Percentiles rank a stretch among this genome's conserved stretches.
These are phyloP conservation scores for Ophiostoma quercus DNA, from an alignment of 2,329 filamentous ascomycete species.

Conservation along the genomic window DNA sequence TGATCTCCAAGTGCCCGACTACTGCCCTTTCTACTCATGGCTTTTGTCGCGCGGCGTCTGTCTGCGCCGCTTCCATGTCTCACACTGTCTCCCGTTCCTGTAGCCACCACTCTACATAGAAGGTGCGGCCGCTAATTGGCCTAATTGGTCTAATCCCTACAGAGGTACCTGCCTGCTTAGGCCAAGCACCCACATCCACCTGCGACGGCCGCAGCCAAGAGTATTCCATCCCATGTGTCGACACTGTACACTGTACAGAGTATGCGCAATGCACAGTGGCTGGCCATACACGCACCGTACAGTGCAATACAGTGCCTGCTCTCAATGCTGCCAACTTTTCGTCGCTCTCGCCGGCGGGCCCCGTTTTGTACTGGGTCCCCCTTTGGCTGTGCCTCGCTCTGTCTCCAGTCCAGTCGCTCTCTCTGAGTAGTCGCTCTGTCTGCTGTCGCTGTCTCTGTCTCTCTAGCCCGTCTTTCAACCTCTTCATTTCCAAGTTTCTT, in stretches of 20 bases:
- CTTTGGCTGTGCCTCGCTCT: background rate
- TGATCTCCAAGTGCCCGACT: background rate
- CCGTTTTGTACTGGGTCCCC: conserved; percentile 5
- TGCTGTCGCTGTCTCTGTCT: background rate
- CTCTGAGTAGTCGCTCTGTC: background rate
- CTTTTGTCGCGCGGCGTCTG: no score
- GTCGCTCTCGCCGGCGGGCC: conserved; percentile 13
- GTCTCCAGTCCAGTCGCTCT: background rate
- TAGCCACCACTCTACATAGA: background rate
- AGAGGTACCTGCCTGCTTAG: conserved; percentile 15
- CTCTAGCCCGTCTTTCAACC: conserved; percentile 7
- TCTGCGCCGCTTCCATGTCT: background rate
- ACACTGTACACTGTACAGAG: background rate
- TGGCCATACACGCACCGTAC: background rate
- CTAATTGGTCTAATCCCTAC: conserved; percentile 15
- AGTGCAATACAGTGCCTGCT: background rate
- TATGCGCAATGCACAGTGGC: background rate
- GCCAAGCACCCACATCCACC: conserved; percentile 17
- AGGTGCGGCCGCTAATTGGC: conserved; percentile 20
- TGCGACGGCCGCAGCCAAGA: conserved; percentile 17
- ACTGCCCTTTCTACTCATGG: background rate
- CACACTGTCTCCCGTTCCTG: background rate
- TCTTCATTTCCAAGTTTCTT: conserved; percentile 14
- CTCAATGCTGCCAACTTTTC: conserved; percentile 23
- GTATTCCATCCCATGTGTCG: background rate